phyloP scores from a whole-genome alignment of 2,329 filamentous ascomycete species.

The Alternaria viburni region DNA sequence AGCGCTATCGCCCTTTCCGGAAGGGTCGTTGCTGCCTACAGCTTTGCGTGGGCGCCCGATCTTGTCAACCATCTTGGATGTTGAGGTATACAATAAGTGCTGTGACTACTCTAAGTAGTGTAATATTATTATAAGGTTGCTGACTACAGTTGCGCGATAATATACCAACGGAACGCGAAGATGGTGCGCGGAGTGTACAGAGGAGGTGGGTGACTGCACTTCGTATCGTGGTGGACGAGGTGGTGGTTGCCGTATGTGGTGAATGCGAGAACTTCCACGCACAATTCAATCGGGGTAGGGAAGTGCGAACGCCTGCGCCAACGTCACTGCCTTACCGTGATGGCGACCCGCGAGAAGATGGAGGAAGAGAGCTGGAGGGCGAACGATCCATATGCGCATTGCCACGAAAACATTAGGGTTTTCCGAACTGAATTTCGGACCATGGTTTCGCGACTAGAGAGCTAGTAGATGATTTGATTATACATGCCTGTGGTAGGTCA shows the following conservation, averaged over 20 bases:
- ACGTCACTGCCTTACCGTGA: background rate
- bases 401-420: background rate
- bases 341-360: background rate
- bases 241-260: background rate
- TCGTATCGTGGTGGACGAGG: background rate
- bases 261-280: background rate
- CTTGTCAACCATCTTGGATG: background rate
- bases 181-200: too few species aligned
- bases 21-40: constrained; percentile 12
- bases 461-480: background rate
- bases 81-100: background rate
- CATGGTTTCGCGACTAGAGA: background rate
- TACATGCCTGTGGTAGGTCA: background rate
- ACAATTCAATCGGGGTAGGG: background rate
- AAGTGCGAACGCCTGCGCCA: background rate
- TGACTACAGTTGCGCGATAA: background rate
- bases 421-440: too few species aligned
- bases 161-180: too few species aligned
- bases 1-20: background rate
- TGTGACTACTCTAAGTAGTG: too few species aligned
- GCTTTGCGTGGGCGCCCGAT: background rate
- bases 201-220: background rate
- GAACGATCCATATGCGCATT: background rate
- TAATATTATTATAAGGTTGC: background rate
- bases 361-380: background rate